These are phyloP conservation scores for Hansenula anomala DNA, from an alignment of 1,139 yeast genomes.

Conservation along the genomic window DNA sequence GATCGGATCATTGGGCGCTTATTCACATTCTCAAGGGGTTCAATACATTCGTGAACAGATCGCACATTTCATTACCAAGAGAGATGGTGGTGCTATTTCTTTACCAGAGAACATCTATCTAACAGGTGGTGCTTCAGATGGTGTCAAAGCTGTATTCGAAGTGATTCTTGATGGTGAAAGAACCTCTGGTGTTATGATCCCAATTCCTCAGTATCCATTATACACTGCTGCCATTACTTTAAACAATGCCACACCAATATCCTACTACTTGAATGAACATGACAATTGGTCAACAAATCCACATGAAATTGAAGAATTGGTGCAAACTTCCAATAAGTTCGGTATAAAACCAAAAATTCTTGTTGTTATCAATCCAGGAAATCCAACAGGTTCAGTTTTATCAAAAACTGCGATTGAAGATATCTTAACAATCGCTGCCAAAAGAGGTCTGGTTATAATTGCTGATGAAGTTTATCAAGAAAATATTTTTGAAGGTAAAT, in stretches of 20 bases:
- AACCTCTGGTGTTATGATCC: constrained; percentile 78
- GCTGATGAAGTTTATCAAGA: constrained; percentile 99
- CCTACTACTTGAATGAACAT: constrained; percentile 81
- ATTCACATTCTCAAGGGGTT: constrained; percentile 90
- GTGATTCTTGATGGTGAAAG: constrained; percentile 61
- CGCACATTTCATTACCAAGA: constrained; percentile 67
- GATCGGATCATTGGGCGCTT: constrained; percentile 88
- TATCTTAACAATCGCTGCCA: constrained; percentile 74
- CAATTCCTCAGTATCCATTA: constrained; percentile 96
- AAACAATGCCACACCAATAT: constrained; percentile 74
- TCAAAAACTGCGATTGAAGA: constrained; percentile 60
- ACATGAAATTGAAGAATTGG: constrained; percentile 52
- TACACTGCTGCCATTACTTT: constrained; percentile 90
- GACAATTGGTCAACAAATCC: constrained; percentile 83
- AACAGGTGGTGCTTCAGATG: constrained; percentile 92
- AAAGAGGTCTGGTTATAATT: constrained; percentile 75
- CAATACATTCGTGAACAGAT: constrained; percentile 65
- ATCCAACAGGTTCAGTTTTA: constrained; percentile 91
- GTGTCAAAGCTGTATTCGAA: constrained; percentile 72
- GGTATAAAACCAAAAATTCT: constrained; percentile 71
- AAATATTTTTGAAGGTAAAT: constrained; percentile 68
- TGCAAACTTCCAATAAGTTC: constrained; percentile 44
- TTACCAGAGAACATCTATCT: constrained; percentile 70
- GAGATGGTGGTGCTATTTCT: constrained; percentile 65
- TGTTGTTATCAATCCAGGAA: constrained; percentile 95